Evolutionary conservation across 2,329 filamentous ascomycete genomes (phyloP).

Genomic region (Cladosporium sp.): DNA sequence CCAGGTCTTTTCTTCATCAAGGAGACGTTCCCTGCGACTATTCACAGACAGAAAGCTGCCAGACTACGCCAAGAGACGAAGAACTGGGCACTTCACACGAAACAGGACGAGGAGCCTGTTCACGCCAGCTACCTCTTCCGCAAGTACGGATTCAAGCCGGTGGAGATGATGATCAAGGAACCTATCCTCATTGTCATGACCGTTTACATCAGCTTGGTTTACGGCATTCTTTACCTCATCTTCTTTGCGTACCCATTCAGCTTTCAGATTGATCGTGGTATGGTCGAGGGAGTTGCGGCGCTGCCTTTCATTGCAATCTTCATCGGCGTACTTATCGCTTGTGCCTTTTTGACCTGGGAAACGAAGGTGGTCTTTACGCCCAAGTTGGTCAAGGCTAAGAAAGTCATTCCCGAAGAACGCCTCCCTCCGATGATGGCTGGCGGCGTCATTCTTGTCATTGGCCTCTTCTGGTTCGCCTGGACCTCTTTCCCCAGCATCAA

Average conservation of each 20-base stretch:
- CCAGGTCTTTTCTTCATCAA: conserved; percentile 46
- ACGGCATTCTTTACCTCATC: conserved; percentile 39
- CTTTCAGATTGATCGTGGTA: conserved; percentile 40
- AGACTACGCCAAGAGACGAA: conserved; percentile 45
- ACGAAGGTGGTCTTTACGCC: conserved; percentile 19
- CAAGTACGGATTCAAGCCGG: conserved; percentile 40
- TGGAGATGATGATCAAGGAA: conserved; percentile 44
- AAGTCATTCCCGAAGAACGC: conserved; percentile 36
- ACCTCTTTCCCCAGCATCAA: conserved; percentile 42
- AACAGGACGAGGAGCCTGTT: conserved; percentile 38
- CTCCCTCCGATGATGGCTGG: conserved; percentile 50
- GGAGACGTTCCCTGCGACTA: conserved; percentile 48
- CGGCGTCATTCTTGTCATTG: conserved; percentile 43
- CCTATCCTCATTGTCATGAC: conserved; percentile 48
- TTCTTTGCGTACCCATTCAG: conserved; percentile 47
- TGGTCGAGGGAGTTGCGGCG: conserved; percentile 36
- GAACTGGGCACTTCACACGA: conserved; percentile 45
- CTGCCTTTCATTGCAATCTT: conserved; percentile 43
- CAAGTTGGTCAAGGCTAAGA: conserved; percentile 16
- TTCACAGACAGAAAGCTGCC: conserved; percentile 47
- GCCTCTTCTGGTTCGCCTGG: conserved; percentile 53
- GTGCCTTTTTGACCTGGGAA: conserved; percentile 10
- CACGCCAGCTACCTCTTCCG: conserved; percentile 12
- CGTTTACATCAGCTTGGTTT: conserved; percentile 35
- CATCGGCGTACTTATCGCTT: conserved; percentile 37